A percentile compares a stretch with the other conserved stretches of the same genome.
Evolutionary conservation across 179 eudicot genomes (phyloP).

Genomic region (Vitellaria paradoxa): DNA sequence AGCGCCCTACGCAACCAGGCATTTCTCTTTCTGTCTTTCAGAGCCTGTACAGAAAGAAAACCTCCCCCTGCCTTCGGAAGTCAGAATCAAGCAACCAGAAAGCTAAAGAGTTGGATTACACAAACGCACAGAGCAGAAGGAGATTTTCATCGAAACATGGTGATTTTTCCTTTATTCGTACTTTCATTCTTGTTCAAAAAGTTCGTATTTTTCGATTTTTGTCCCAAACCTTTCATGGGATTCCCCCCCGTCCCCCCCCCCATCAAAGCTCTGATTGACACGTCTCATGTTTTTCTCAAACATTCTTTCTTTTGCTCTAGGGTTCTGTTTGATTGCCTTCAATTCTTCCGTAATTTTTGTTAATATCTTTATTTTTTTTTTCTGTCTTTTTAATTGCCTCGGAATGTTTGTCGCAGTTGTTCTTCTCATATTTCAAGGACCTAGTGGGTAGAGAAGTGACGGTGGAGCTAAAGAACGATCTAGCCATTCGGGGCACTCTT

Average conservation of each 20-base stretch:
- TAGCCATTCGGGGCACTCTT: slow-evolving; percentile 83
- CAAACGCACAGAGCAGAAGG: neutral
- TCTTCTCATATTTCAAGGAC: slow-evolving; percentile 94
- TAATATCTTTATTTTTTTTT: neutral
- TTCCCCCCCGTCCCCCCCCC: neutral
- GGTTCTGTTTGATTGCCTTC: neutral
- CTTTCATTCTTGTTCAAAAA: neutral
- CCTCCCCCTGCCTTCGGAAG: neutral
- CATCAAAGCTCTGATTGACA: neutral
- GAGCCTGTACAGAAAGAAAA: neutral
- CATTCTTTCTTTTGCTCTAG: neutral
- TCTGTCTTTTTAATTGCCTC: neutral
- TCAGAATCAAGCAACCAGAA: too few species aligned
- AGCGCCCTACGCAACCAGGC: too few species aligned
- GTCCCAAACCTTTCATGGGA: neutral
- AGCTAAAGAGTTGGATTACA: neutral
- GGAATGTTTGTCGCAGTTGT: slow-evolving; percentile 50
- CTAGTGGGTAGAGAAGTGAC: slow-evolving; percentile 92
- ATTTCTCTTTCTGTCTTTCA: neutral
- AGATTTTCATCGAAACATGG: neutral
- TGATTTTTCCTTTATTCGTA: neutral
- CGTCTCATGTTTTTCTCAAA: neutral
- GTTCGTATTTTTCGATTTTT: neutral
- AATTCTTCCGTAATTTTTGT: neutral
- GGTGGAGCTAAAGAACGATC: slow-evolving; percentile 90